Base-by-base conservation (phyloP, 192 early-diverging fungal species). In the Podila epigama region DNA sequence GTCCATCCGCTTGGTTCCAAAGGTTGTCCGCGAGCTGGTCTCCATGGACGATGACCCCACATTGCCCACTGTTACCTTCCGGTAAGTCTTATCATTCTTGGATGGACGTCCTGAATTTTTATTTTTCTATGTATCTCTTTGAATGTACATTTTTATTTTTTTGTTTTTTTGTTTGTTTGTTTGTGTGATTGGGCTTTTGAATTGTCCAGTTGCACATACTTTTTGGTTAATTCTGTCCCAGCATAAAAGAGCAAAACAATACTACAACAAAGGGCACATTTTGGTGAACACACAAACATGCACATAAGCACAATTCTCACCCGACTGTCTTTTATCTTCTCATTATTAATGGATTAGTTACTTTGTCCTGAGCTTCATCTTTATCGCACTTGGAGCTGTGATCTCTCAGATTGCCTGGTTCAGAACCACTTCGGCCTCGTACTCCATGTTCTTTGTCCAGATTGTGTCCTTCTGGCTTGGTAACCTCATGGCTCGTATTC, bases 381-480 rank as follows among this genome's bases (percentile, higher is more conserved):
- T 81, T 34, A 58, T 81, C 16, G 60, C 70, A 1, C 63, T 81
- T 7, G 79, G 79, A 39, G 79, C 79, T 7, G 70, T 81, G 0
- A 73, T 81, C 50, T 66, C 61, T 65, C 79, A 81, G 63, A 69
- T 81, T 33, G 48, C 79, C 2, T 81, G 79, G 79, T 81, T 81
- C 62, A 64, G 79, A 69, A 81, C 79, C 3, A 81, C 79, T 0
- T 66, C 65, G 10, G 79, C 79, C 27, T 73, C 79, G 12, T 81
- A 81, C 68, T 81, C 79, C 1, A 69, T 81, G 62, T 81, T 81
- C 61, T 81, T 81, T 69, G 79, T 81, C 13, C 79, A 81, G 53
- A 81, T 81, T 32, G 52, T 75, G n/a, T 67, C 79, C 2, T 73
- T 69, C 63, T 81, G 79, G 79, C 55, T 81, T 18, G 79, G 79